Conservation (phyloP, 768 basidiomycete genomes). For the Tulasnella sp. region DNA sequence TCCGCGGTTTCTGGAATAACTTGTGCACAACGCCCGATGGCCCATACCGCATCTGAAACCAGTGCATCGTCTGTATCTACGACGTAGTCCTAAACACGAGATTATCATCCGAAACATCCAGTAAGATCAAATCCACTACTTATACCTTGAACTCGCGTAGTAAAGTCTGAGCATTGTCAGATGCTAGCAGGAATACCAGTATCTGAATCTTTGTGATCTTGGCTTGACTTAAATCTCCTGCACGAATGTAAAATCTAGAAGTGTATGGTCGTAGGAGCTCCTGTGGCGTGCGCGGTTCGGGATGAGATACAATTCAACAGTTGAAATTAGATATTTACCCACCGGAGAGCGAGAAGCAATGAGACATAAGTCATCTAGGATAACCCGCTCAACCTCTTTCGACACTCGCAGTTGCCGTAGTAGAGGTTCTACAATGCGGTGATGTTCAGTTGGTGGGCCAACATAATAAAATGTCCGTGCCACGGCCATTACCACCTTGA, state of each 20-base stretch:
- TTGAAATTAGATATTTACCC: too few relatives aligned
- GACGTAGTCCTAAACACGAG: conserved; percentile 53
- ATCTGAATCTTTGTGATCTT: conserved; percentile 70
- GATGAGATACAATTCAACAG: too few relatives aligned
- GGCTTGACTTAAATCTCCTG: conserved; percentile 52
- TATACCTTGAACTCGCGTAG: conserved; percentile 74
- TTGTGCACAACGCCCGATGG: conserved; percentile 66
- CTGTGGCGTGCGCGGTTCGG: conserved; percentile 35
- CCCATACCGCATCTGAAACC: conserved; percentile 61
- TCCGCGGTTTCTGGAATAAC: conserved; percentile 55
- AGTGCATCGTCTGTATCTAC: conserved; percentile 67
- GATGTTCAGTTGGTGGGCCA: conserved; percentile 44
- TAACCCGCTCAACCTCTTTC: conserved; percentile 64
- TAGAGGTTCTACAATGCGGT: conserved; percentile 58
- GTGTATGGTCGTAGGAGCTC: conserved; percentile 53
- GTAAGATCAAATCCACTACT: not conserved
- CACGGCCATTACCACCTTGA: conserved; percentile 70
- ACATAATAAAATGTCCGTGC: conserved; percentile 66
- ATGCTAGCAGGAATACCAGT: conserved; percentile 51
- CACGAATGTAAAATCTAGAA: conserved; percentile 55
- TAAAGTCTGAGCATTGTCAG: conserved; percentile 58
- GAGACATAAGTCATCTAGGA: conserved; percentile 56
- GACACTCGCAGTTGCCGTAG: conserved; percentile 59
- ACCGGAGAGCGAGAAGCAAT: conserved; percentile 62
- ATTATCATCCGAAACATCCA: too few relatives aligned